Evolutionary conservation across 345 rosid species (phyloP).

Genomic region (Salix dunnii): DNA sequence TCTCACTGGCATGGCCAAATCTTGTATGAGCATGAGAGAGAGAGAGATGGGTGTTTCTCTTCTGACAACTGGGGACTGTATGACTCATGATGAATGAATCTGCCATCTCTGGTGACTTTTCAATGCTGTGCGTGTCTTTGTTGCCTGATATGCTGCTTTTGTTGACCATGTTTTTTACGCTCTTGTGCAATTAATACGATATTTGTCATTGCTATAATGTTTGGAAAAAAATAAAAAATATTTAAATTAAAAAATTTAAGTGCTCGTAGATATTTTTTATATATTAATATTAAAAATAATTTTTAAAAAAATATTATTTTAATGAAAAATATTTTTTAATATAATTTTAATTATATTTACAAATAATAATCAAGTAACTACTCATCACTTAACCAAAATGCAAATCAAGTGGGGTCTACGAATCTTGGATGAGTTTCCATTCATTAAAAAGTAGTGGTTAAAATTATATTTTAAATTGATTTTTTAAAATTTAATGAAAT

Average conservation of each 20-base stretch:
- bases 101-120: conserved; percentile 25
- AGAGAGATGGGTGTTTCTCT: background rate
- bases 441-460: no score
- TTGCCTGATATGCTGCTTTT: background rate
- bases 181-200: background rate
- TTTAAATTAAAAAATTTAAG: no score
- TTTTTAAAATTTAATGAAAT: no score
- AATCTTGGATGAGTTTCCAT: background rate
- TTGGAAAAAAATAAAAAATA: no score
- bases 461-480: no score
- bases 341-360: no score
- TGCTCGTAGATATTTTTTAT: no score
- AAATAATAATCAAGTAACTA: no score
- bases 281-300: no score
- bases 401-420: background rate
- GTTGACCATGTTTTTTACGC: conserved; percentile 14
- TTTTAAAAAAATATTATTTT: no score
- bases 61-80: background rate
- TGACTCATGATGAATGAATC: conserved; percentile 24
- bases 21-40: conserved; percentile 5
- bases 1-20: background rate
- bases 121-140: conserved; percentile 3
- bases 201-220: no score
- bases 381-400: background rate
- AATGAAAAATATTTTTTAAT: no score